Evolutionary conservation across 805 yeast genomes (phyloP).

Genomic region (Metschnikowia dekortorum): DNA sequence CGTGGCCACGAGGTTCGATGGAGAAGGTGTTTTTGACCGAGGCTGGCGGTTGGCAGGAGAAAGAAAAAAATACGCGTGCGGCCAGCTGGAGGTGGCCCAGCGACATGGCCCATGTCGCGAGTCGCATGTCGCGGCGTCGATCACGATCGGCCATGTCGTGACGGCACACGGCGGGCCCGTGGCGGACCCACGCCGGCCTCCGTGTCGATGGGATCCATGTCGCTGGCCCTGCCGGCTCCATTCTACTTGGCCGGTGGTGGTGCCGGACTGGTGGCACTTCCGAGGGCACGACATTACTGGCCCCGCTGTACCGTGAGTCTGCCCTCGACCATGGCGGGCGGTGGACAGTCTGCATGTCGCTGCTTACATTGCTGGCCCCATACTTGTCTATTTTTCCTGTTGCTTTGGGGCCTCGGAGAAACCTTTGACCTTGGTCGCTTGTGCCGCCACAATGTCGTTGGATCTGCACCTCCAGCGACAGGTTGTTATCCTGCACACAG

Average conservation of each 20-base stretch:
- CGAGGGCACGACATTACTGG: not conserved
- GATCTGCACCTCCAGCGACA: not conserved
- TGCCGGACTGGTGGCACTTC: not conserved
- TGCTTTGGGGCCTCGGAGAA: not conserved
- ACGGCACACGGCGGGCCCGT: not conserved
- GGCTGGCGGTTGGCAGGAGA: conserved; percentile 3
- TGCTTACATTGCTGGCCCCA: not conserved
- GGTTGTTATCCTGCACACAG: not conserved
- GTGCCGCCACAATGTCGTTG: not conserved
- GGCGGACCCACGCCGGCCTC: too few species aligned
- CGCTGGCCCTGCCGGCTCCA: not conserved
- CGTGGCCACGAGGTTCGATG: not conserved
- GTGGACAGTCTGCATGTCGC: not conserved
- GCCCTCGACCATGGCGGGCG: not conserved
- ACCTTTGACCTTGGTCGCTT: not conserved
- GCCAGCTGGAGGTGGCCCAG: not conserved
- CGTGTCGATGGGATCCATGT: not conserved
- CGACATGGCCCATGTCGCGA: conserved; percentile 3
- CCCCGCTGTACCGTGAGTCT: not conserved
- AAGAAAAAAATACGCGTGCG: conserved; percentile 6
- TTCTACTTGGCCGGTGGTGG: not conserved
- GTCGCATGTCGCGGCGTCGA: conserved; percentile 5
- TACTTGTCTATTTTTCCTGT: too few species aligned
- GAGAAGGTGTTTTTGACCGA: not conserved
- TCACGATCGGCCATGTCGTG: not conserved